Conservation (phyloP, 2,329 filamentous ascomycete genomes). For the Rasamsonia emersonii region DNA sequence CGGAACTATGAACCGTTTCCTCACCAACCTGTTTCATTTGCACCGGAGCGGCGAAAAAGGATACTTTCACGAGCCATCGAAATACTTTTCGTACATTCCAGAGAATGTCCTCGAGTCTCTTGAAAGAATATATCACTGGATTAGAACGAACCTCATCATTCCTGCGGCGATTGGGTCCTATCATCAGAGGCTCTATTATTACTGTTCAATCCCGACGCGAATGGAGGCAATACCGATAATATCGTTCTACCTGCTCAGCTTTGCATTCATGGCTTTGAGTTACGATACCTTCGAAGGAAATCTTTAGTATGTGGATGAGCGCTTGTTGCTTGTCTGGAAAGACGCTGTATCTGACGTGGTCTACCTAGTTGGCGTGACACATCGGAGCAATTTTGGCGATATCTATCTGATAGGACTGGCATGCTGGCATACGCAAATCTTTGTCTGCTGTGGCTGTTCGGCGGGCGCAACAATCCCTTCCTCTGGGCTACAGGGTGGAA, state of each 20-base stretch:
- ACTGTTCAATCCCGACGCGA: conserved; percentile 41
- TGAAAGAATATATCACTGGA: conserved; percentile 18
- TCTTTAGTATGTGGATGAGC: conserved; percentile 33
- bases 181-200: conserved; percentile 33
- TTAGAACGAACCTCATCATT: conserved; percentile 32
- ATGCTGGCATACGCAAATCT: conserved; percentile 57
- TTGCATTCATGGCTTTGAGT: conserved; percentile 34
- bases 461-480: conserved; percentile 57
- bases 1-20: conserved; percentile 25
- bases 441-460: conserved; percentile 58
- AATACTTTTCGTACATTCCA: conserved; percentile 2
- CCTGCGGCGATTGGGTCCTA: conserved; percentile 37
- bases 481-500: conserved; percentile 62
- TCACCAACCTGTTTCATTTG: conserved; percentile 12
- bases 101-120: conserved; percentile 4
- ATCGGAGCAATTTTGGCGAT: conserved; percentile 40
- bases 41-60: conserved; percentile 8
- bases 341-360: neutral
- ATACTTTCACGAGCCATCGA: too few relatives aligned
- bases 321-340: neutral
- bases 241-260: conserved; percentile 38
- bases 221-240: conserved; percentile 38
- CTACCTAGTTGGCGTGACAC: conserved; percentile 9
- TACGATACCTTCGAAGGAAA: conserved; percentile 41
- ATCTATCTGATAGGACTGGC: conserved; percentile 55